Conservation (phyloP, 176 grass and related monocot genomes). For the Canna indica region DNA sequence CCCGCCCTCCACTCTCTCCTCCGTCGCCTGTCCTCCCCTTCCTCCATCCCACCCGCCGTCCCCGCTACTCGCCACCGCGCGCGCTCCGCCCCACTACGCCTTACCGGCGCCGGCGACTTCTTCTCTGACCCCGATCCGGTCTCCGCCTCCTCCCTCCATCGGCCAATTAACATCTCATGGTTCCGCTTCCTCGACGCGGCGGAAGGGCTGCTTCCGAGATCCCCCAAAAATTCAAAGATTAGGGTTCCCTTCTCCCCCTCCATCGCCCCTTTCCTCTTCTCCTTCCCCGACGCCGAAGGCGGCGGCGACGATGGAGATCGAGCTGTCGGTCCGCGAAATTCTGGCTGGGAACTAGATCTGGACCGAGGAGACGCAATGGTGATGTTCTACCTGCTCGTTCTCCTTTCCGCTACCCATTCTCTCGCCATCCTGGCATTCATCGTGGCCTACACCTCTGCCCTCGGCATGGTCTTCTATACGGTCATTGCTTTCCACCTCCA, state of each 20-base stretch:
- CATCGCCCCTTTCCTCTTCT: conserved; percentile 32
- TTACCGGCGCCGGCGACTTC: conserved; percentile 27
- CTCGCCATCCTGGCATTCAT: conserved; percentile 72
- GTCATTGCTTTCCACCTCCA: conserved; percentile 32
- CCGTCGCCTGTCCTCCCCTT: conserved; percentile 42
- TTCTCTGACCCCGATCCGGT: conserved; percentile 34
- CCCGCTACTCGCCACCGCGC: conserved; percentile 16
- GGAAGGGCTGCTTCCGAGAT: conserved; percentile 22
- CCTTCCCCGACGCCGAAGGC: conserved; percentile 1
- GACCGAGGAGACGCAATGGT: conserved; percentile 48
- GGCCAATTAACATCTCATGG: conserved; percentile 22
- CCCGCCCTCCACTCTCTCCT: conserved; percentile 56
- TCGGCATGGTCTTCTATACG: conserved; percentile 52
- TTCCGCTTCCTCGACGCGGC: conserved; percentile 26
- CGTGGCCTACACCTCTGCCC: conserved; percentile 45
- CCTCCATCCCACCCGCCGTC: not conserved
- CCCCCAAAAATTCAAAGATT: conserved; percentile 33
- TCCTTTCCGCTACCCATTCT: conserved; percentile 65
- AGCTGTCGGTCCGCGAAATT: conserved; percentile 21
- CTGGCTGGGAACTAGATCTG: conserved; percentile 35
- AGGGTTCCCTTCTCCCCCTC: conserved; percentile 13
- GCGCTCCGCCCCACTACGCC: conserved; percentile 34
- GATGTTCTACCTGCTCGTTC: conserved; percentile 53
- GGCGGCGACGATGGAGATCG: not conserved
- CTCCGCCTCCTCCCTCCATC: conserved; percentile 14